These are phyloP conservation scores for Davidsoniella australis DNA, from an alignment of 2,329 filamentous ascomycete species.

Conservation along the genomic window DNA sequence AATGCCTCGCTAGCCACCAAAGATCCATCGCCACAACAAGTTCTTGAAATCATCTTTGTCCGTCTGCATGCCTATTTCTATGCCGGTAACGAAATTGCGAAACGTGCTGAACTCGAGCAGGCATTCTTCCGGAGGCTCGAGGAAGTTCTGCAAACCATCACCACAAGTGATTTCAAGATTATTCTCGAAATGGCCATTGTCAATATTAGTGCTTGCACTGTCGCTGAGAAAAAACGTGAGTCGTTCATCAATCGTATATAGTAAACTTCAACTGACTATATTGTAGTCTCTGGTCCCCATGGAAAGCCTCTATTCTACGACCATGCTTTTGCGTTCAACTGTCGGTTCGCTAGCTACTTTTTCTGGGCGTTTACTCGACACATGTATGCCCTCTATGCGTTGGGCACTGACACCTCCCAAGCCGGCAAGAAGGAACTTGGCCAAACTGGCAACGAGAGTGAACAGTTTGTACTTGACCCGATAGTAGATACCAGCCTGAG, in stretches of 20 bases:
- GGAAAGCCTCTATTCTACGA: conserved; percentile 9
- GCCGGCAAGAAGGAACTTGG: conserved; percentile 18
- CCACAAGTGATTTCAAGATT: not conserved
- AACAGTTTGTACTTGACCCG: not conserved
- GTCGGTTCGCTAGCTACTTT: conserved; percentile 10
- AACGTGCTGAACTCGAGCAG: conserved; percentile 66
- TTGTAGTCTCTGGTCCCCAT: conserved; percentile 27
- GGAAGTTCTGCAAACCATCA: conserved; percentile 9
- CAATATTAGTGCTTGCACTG: conserved; percentile 70
- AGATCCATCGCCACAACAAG: conserved; percentile 30
- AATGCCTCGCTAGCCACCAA: conserved; percentile 19
- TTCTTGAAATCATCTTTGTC: conserved; percentile 66
- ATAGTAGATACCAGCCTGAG: conserved; percentile 11
- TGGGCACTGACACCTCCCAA: conserved; percentile 4
- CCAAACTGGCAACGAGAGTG: conserved; percentile 19
- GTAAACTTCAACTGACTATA: not conserved
- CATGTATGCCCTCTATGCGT: conserved; percentile 5
- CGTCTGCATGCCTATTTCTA: conserved; percentile 74
- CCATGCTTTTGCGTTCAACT: conserved; percentile 6
- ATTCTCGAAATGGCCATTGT: conserved; percentile 47
- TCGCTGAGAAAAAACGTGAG: conserved; percentile 33
- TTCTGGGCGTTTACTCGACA: conserved; percentile 5
- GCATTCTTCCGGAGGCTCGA: conserved; percentile 68
- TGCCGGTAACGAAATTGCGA: conserved; percentile 55
- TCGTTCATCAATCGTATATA: not conserved